Percentiles rank a stretch among this genome's conserved stretches.
Evolutionary conservation across 208 protist genomes (phyloP).

Genomic region (Leishmania major): DNA sequence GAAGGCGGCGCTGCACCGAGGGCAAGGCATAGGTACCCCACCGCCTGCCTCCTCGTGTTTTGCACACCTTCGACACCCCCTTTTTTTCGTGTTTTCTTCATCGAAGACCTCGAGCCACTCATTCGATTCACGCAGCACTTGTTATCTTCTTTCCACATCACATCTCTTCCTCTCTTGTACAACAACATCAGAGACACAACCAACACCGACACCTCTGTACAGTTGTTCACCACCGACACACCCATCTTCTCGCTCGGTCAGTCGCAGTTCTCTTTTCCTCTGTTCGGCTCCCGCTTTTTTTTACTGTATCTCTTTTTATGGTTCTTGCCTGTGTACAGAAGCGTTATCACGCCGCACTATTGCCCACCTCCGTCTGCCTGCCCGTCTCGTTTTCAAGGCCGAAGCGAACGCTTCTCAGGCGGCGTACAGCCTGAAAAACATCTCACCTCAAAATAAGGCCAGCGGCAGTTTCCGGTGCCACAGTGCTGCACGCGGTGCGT

Average conservation of each 20-base stretch:
- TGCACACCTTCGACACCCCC: neutral
- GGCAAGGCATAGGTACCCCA: neutral
- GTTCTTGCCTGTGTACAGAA: neutral
- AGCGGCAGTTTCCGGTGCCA: constrained; percentile 29
- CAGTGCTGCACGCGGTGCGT: constrained; percentile 60
- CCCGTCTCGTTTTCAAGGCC: neutral
- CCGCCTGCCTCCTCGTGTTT: neutral
- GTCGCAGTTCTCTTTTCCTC: neutral
- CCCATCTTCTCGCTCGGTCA: neutral
- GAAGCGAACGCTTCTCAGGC: neutral
- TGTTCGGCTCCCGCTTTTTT: neutral
- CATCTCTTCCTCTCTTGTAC: too few relatives aligned
- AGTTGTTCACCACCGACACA: neutral
- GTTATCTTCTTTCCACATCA: neutral
- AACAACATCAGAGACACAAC: neutral
- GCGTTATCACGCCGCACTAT: neutral
- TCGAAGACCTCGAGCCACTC: neutral
- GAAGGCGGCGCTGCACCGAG: neutral
- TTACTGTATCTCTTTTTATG: neutral
- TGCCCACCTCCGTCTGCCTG: neutral
- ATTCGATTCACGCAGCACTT: neutral
- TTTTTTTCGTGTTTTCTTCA: neutral
- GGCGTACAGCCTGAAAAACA: neutral
- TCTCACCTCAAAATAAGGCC: neutral
- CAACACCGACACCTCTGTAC: neutral